Percentiles rank a stretch among this genome's conserved stretches.
Conservation (phyloP, 768 basidiomycete genomes). For the Cystobasidium onofrii region DNA sequence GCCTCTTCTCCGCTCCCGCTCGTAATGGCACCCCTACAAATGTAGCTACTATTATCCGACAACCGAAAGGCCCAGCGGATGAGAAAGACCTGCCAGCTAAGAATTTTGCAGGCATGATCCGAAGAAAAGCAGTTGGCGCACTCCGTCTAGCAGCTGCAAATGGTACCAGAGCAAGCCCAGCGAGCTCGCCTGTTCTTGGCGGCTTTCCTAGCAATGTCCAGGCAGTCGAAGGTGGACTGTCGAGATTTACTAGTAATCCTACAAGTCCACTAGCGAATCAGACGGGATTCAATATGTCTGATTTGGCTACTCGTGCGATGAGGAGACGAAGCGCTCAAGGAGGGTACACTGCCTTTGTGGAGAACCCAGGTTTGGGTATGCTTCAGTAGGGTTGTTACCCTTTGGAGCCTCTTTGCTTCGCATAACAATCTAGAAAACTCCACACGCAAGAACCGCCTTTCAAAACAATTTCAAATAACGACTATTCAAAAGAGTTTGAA, state of each 20-base stretch:
- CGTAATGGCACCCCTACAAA: background rate
- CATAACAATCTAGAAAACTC: no score
- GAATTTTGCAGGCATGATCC: constrained; percentile 33
- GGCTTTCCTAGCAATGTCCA: background rate
- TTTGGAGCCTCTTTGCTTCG: no score
- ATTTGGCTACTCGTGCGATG: background rate
- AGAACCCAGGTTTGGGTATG: background rate
- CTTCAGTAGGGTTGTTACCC: background rate
- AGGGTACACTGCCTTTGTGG: background rate
- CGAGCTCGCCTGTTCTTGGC: background rate
- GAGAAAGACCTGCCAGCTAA: constrained; percentile 25
- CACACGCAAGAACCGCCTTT: no score
- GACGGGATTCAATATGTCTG: background rate
- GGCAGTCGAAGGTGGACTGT: background rate
- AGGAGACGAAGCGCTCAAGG: background rate
- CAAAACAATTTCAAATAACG: no score
- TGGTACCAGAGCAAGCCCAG: constrained; percentile 15
- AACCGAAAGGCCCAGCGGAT: constrained; percentile 26
- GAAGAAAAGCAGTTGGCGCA: constrained; percentile 22
- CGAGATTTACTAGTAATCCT: background rate
- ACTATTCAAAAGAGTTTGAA: no score
- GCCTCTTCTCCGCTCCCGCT: constrained; percentile 21
- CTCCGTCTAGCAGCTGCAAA: constrained; percentile 12
- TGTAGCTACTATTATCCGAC: constrained; percentile 11
- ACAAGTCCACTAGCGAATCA: background rate